phyloP scores from a whole-genome alignment of 2,329 filamentous ascomycete genomes.

The Clonostachys sp. region DNA sequence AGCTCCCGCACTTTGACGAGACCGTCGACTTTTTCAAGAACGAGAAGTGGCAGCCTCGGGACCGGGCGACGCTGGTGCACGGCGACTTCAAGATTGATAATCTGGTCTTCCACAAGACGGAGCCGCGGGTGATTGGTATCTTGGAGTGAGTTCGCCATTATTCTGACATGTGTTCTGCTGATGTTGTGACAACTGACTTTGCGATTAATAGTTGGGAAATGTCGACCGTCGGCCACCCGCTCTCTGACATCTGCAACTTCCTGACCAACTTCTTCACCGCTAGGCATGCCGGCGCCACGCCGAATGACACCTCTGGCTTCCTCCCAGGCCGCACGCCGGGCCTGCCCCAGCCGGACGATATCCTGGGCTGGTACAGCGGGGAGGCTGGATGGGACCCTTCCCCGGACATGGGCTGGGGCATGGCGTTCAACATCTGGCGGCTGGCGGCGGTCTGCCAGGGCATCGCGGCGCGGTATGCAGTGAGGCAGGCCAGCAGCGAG shows the following conservation, averaged over 20 bases:
- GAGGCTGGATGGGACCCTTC: conserved; percentile 67
- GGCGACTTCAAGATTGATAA: conserved; percentile 98
- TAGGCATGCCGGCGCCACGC: conserved; percentile 11
- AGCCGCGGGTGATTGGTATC: conserved; percentile 85
- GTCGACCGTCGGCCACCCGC: conserved; percentile 93
- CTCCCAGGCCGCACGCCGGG: conserved; percentile 60
- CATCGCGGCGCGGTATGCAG: conserved; percentile 83
- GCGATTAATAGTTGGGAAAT: conserved; percentile 73
- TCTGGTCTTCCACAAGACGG: conserved; percentile 82
- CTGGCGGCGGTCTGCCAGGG: conserved; percentile 70
- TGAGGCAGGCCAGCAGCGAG: conserved; percentile 83
- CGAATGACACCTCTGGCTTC: conserved; percentile 44
- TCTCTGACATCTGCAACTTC: conserved; percentile 86
- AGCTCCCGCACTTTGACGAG: conserved; percentile 77
- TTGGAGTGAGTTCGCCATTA: conserved; percentile 58
- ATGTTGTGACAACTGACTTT: background rate
- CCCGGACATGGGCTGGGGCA: conserved; percentile 50
- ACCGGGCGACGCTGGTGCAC: conserved; percentile 78
- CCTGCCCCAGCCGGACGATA: conserved; percentile 39
- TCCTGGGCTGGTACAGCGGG: conserved; percentile 33
- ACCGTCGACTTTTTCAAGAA: conserved; percentile 76
- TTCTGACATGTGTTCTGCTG: background rate
- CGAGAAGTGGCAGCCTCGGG: conserved; percentile 64
- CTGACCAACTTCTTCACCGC: conserved; percentile 33
- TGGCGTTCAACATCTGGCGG: conserved; percentile 59